These are phyloP conservation scores for Penicillium sp. DNA, from an alignment of 2,329 filamentous ascomycete species.

Conservation along the genomic window DNA sequence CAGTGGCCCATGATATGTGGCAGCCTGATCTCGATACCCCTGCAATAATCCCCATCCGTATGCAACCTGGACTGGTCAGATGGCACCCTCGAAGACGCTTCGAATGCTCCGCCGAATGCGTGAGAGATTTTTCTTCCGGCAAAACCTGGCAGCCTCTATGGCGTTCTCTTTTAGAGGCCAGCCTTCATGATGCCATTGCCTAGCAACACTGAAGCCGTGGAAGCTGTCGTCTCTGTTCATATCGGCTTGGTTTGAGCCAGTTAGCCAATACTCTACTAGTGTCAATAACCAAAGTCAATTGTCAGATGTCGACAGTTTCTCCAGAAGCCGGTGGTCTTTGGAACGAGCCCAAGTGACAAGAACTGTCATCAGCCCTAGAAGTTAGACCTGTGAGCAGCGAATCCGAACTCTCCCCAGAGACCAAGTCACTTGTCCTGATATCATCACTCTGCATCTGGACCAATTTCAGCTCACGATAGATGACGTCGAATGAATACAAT, in stretches of 20 bases:
- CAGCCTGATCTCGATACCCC: slow-evolving; percentile 1
- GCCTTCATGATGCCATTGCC: background rate
- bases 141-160: background rate
- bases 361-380: background rate
- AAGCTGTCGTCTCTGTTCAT: background rate
- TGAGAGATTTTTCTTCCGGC: background rate
- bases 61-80: slow-evolving; percentile 3
- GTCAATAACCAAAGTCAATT: no score
- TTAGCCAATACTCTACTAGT: background rate
- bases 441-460: background rate
- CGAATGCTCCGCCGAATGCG: slow-evolving; percentile 2
- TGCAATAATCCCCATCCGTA: background rate
- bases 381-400: background rate
- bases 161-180: background rate
- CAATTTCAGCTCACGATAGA: background rate
- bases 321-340: background rate
- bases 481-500: background rate
- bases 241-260: background rate
- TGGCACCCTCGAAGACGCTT: background rate
- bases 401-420: background rate
- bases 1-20: slow-evolving; percentile 11
- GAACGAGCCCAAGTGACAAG: background rate
- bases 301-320: background rate
- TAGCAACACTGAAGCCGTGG: background rate
- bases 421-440: background rate